phyloP scores from a whole-genome alignment of 306 rosid genomes.

The Abrus pulchellus region DNA sequence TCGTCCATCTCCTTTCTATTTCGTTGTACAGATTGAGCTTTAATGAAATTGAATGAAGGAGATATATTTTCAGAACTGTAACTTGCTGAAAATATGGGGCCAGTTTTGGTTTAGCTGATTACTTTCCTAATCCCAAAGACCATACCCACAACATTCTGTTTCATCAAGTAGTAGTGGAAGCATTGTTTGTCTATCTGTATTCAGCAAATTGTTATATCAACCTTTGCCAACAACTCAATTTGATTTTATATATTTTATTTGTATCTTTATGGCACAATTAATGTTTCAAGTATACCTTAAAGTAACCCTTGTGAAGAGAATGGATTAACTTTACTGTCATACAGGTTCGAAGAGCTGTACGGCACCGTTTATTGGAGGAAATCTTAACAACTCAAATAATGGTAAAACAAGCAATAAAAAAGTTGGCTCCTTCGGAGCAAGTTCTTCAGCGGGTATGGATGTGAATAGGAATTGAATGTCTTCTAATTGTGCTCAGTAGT shows the following conservation, averaged over 20 bases:
- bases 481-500: slow-evolving; percentile 16
- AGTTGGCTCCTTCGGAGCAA: slow-evolving; percentile 76
- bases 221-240: background rate
- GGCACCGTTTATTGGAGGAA: slow-evolving; percentile 91
- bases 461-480: slow-evolving; percentile 40
- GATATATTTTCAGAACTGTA: slow-evolving; percentile 2
- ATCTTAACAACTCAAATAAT: slow-evolving; percentile 91
- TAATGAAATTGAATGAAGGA: slow-evolving; percentile 34
- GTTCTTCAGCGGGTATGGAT: slow-evolving; percentile 85
- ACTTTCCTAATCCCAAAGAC: slow-evolving; percentile 9
- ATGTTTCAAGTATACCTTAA: background rate
- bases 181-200: slow-evolving; percentile 2
- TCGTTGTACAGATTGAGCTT: background rate
- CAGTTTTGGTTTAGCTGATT: background rate
- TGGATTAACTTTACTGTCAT: slow-evolving; percentile 41
- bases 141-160: slow-evolving; percentile 9
- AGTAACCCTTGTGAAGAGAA: slow-evolving; percentile 19
- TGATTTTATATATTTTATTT: background rate
- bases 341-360: slow-evolving; percentile 86
- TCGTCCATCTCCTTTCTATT: slow-evolving; percentile 29
- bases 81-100: slow-evolving; percentile 4
- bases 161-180: slow-evolving; percentile 33
- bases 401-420: slow-evolving; percentile 93
- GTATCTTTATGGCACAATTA: background rate
- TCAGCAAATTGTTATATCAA: background rate